A percentile compares a stretch with the other conserved stretches of the same genome.
phyloP scores from a whole-genome alignment of 2,329 filamentous ascomycete species.

The Alternaria tenuissima region DNA sequence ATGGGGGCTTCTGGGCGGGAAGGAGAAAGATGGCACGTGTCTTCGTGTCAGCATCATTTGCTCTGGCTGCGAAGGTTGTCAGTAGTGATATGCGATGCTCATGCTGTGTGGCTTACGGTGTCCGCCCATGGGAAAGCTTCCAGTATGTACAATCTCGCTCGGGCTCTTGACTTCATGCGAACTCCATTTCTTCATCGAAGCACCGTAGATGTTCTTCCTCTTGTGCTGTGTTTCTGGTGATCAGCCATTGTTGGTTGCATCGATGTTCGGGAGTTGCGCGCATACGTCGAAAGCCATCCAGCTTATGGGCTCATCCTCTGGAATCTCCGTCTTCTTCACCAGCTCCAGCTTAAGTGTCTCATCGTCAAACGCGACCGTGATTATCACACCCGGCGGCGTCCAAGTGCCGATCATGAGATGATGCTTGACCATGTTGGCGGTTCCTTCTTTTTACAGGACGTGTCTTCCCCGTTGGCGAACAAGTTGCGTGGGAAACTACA shows the following conservation, averaged over 20 bases:
- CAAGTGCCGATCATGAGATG: conserved; percentile 93
- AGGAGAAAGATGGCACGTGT: conserved; percentile 90
- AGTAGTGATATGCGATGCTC: background rate
- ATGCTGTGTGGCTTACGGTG: conserved; percentile 66
- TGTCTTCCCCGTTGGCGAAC: background rate
- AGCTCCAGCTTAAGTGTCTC: conserved; percentile 76
- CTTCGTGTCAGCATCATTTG: conserved; percentile 74
- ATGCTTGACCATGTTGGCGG: conserved; percentile 71
- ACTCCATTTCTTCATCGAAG: conserved; percentile 93
- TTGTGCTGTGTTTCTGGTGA: conserved; percentile 65
- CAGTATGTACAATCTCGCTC: conserved; percentile 75
- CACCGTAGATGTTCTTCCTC: conserved; percentile 85
- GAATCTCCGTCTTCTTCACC: conserved; percentile 82
- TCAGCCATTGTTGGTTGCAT: conserved; percentile 23
- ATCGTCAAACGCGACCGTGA: conserved; percentile 88
- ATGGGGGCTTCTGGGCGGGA: conserved; percentile 77
- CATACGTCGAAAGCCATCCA: conserved; percentile 92
- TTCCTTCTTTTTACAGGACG: conserved; percentile 1
- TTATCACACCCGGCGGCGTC: conserved; percentile 89
- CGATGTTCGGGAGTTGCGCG: background rate
- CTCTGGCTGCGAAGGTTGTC: conserved; percentile 62
- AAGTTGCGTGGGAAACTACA: background rate
- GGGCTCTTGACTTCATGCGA: conserved; percentile 80
- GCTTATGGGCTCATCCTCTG: conserved; percentile 84
- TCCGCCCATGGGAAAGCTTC: conserved; percentile 76